phyloP scores from a whole-genome alignment of 2,329 filamentous ascomycete species.

The Colletotrichum lupini region DNA sequence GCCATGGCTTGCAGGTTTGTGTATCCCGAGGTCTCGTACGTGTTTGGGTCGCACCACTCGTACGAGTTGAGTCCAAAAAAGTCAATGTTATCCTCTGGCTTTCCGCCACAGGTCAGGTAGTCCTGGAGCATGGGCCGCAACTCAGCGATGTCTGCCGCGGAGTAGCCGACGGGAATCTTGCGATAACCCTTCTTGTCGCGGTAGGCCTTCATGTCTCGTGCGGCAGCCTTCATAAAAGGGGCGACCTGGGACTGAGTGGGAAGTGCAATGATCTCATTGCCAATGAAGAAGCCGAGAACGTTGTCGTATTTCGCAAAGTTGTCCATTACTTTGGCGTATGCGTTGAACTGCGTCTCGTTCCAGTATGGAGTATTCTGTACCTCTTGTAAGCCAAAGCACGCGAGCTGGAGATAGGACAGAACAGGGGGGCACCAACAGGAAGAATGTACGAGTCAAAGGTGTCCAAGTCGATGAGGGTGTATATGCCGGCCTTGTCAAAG shows the following conservation, averaged over 20 bases:
- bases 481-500: constrained; percentile 84
- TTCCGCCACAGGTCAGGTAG: constrained; percentile 82
- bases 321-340: constrained; percentile 79
- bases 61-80: constrained; percentile 91
- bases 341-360: constrained; percentile 77
- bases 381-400: neutral
- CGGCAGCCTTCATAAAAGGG: constrained; percentile 85
- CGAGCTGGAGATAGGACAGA: neutral
- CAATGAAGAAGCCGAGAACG: constrained; percentile 85
- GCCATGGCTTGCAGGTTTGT: constrained; percentile 73
- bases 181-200: constrained; percentile 81
- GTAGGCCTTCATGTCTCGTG: constrained; percentile 85
- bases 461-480: constrained; percentile 86
- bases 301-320: constrained; percentile 83
- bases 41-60: constrained; percentile 76
- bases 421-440: constrained; percentile 55
- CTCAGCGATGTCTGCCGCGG: constrained; percentile 83
- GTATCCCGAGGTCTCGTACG: constrained; percentile 76
- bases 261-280: constrained; percentile 85
- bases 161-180: constrained; percentile 86
- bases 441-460: constrained; percentile 77
- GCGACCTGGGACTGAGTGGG: constrained; percentile 71
- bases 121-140: constrained; percentile 71
- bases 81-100: constrained; percentile 77
- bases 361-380: constrained; percentile 71